phyloP scores from a whole-genome alignment of 2,329 filamentous ascomycete genomes.

The Fusarium dimerum region DNA sequence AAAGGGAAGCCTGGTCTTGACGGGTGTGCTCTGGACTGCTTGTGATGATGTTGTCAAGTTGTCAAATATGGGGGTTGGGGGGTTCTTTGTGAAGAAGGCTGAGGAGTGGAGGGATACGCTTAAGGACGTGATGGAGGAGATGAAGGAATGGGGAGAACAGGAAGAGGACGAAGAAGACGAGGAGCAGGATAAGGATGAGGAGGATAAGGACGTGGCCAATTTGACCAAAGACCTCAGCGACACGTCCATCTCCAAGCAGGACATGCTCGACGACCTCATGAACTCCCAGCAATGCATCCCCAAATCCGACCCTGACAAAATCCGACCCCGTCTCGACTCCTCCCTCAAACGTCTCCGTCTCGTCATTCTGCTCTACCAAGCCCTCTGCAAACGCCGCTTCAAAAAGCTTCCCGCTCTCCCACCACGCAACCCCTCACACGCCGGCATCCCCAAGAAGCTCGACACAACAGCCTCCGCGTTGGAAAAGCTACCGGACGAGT shows the following conservation, averaged over 20 bases:
- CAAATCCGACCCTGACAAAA: slow-evolving; percentile 60
- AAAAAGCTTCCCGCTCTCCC: slow-evolving; percentile 55
- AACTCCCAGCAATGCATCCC: slow-evolving; percentile 62
- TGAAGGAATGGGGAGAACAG: slow-evolving; percentile 86
- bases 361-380: slow-evolving; percentile 67
- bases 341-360: slow-evolving; percentile 67
- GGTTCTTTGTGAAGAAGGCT: slow-evolving; percentile 69
- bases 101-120: slow-evolving; percentile 74
- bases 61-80: slow-evolving; percentile 66
- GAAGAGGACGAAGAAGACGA: slow-evolving; percentile 59
- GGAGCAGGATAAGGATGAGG: slow-evolving; percentile 48
- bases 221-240: slow-evolving; percentile 33
- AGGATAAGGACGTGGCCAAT: slow-evolving; percentile 46
- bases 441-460: slow-evolving; percentile 42
- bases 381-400: slow-evolving; percentile 68
- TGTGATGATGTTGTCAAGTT: slow-evolving; percentile 74
- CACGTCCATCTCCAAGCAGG: slow-evolving; percentile 46
- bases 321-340: slow-evolving; percentile 66
- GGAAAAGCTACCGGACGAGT: slow-evolving; percentile 62
- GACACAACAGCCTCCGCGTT: slow-evolving; percentile 60
- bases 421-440: slow-evolving; percentile 28
- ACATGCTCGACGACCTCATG: slow-evolving; percentile 69
- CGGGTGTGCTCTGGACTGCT: slow-evolving; percentile 79
- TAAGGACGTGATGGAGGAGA: slow-evolving; percentile 79
- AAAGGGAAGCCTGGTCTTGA: slow-evolving; percentile 61